Conservation (phyloP, 345 rosid genomes). For the Boechera divaricarpa region DNA sequence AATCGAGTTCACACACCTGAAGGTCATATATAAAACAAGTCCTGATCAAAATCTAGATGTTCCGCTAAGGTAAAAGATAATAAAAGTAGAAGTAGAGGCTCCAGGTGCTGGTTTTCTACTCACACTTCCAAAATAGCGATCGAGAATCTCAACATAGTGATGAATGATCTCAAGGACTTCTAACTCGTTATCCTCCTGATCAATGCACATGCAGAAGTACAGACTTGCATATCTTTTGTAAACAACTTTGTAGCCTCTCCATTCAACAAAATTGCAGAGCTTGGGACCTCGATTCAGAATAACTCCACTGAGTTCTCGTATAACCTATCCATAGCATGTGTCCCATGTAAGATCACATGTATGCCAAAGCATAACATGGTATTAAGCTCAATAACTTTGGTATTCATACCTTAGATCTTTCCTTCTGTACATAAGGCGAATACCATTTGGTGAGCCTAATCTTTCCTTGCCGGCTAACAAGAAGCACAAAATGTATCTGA, state of each 20-base stretch:
- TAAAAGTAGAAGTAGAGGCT: background rate
- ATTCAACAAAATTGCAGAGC: constrained; percentile 93
- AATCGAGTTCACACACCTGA: constrained; percentile 95
- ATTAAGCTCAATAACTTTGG: background rate
- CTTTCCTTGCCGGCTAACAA: constrained; percentile 99
- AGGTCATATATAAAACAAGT: constrained; percentile 17
- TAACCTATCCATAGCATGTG: constrained; percentile 51
- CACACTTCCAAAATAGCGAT: constrained; percentile 96
- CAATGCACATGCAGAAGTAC: constrained; percentile 97
- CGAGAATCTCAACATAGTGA: constrained; percentile 92
- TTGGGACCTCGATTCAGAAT: constrained; percentile 88
- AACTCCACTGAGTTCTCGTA: constrained; percentile 91
- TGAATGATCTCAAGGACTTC: constrained; percentile 93
- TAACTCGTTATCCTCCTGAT: constrained; percentile 89
- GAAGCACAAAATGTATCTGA: constrained; percentile 67
- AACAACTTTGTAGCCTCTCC: constrained; percentile 93
- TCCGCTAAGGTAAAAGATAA: background rate
- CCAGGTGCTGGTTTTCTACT: constrained; percentile 45
- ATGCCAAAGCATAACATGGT: background rate
- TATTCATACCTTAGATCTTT: constrained; percentile 51
- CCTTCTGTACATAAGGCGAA: constrained; percentile 96
- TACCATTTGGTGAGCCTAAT: constrained; percentile 98
- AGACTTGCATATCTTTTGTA: constrained; percentile 97
- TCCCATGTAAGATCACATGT: background rate
- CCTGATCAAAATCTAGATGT: constrained; percentile 16